A percentile compares a stretch with the other conserved stretches of the same genome.
Conservation (phyloP, 2,329 filamentous ascomycete genomes). For the Curvularia hawaiiensis region DNA sequence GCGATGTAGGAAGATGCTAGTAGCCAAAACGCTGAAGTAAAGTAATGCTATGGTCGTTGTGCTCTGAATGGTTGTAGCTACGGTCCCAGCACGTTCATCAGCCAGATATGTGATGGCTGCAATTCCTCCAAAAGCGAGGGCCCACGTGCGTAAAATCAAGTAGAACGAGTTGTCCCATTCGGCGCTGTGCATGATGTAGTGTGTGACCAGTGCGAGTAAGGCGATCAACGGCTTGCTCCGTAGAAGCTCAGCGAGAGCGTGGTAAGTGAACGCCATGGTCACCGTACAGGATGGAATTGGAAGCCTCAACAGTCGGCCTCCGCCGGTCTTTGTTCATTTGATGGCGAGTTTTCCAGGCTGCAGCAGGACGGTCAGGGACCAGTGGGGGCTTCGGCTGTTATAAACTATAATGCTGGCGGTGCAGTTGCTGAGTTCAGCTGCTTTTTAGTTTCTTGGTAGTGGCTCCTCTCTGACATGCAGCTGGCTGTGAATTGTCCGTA, state of each 20-base stretch:
- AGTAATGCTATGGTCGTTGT: slow-evolving; percentile 19
- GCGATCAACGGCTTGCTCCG: slow-evolving; percentile 28
- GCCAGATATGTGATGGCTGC: slow-evolving; percentile 24
- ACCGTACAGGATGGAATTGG: neutral
- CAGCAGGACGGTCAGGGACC: neutral
- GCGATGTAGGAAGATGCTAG: slow-evolving; percentile 49
- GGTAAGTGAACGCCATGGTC: neutral
- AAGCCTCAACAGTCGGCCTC: neutral
- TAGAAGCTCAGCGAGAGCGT: slow-evolving; percentile 16
- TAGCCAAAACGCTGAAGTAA: slow-evolving; percentile 30
- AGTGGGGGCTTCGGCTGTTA: neutral
- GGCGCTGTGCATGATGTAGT: slow-evolving; percentile 27
- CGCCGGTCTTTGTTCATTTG: neutral
- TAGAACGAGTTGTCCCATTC: slow-evolving; percentile 34
- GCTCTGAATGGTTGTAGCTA: slow-evolving; percentile 16
- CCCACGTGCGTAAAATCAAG: slow-evolving; percentile 22
- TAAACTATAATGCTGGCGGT: neutral
- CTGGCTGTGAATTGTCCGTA: neutral
- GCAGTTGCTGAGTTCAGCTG: neutral
- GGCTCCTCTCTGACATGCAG: neutral
- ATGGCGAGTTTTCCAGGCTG: neutral
- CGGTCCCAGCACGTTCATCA: slow-evolving; percentile 14
- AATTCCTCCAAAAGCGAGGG: slow-evolving; percentile 22
- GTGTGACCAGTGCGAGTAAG: slow-evolving; percentile 30
- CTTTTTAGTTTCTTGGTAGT: neutral